phyloP scores from a whole-genome alignment of 495 filamentous ascomycete species.

The Geopyxis carbonaria region DNA sequence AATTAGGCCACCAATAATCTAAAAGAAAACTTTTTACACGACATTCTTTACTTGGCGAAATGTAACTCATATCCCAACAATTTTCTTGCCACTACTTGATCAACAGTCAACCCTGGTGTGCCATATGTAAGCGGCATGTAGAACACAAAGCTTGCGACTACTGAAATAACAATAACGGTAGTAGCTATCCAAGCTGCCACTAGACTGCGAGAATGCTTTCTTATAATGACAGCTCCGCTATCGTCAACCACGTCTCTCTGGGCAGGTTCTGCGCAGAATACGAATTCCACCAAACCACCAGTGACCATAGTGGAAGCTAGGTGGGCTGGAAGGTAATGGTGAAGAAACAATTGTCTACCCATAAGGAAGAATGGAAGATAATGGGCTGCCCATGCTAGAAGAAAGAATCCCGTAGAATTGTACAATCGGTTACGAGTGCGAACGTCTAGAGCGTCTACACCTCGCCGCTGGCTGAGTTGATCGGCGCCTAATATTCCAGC shows the following conservation, averaged over 20 bases:
- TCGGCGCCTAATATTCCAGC: slow-evolving; percentile 83
- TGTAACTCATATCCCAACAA: slow-evolving; percentile 96
- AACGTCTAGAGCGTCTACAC: slow-evolving; percentile 81
- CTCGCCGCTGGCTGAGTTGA: slow-evolving; percentile 78
- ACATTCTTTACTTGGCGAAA: slow-evolving; percentile 66
- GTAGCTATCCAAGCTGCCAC: slow-evolving; percentile 62
- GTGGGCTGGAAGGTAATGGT: slow-evolving; percentile 91
- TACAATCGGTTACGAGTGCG: slow-evolving; percentile 85
- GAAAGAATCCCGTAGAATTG: slow-evolving; percentile 97
- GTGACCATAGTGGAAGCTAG: slow-evolving; percentile 83
- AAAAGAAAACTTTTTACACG: no score
- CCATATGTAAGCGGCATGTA: slow-evolving; percentile 92
- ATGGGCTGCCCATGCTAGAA: slow-evolving; percentile 92
- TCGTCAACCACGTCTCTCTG: slow-evolving; percentile 31
- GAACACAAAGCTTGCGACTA: slow-evolving; percentile 71
- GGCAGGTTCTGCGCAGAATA: slow-evolving; percentile 76
- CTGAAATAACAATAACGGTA: slow-evolving; percentile 45
- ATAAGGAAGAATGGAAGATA: slow-evolving; percentile 97
- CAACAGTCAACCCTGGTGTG: slow-evolving; percentile 71
- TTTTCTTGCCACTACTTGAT: slow-evolving; percentile 67
- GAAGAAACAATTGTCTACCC: slow-evolving; percentile 92
- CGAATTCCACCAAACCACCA: slow-evolving; percentile 90
- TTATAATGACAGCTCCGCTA: no score
- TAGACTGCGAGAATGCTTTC: no score
- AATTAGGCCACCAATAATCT: no score